Percentiles rank a stretch among this genome's conserved stretches.
These are phyloP conservation scores for Chlamydomonas reinhardtii DNA, from an alignment of 163 green algal species.

Conservation along the genomic window DNA sequence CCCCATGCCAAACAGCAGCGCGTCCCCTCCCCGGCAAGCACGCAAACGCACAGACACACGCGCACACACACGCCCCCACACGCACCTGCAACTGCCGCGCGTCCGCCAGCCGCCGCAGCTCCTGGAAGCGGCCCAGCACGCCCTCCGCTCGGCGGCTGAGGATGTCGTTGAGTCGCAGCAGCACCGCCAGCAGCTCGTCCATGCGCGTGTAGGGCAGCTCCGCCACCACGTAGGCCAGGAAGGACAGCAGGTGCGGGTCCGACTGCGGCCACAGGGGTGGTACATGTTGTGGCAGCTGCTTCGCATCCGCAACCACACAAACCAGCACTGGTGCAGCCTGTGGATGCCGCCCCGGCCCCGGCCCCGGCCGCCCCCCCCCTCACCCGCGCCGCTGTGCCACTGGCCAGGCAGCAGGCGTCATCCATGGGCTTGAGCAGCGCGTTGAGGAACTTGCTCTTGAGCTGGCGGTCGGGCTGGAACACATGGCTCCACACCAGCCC, in stretches of 20 bases:
- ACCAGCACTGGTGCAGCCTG: too few relatives aligned
- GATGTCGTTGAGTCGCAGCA: slow-evolving; percentile 47
- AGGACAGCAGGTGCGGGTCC: slow-evolving; percentile 63
- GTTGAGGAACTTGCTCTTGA: slow-evolving; percentile 71
- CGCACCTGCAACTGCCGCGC: not conserved
- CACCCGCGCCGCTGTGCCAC: slow-evolving; percentile 28
- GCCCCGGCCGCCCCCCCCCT: too few relatives aligned
- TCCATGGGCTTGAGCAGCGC: slow-evolving; percentile 75
- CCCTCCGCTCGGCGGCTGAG: slow-evolving; percentile 37
- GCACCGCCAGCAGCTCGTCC: slow-evolving; percentile 79
- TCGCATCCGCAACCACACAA: not conserved
- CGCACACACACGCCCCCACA: too few relatives aligned
- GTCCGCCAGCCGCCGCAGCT: slow-evolving; percentile 12
- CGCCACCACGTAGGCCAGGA: slow-evolving; percentile 66
- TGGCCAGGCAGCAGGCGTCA: slow-evolving; percentile 53
- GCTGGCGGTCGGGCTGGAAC: slow-evolving; percentile 55
- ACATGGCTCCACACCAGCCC: slow-evolving; percentile 62
- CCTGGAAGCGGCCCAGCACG: slow-evolving; percentile 34
- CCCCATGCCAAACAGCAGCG: too few relatives aligned
- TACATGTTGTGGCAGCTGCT: too few relatives aligned
- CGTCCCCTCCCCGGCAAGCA: too few relatives aligned
- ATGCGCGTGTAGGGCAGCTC: slow-evolving; percentile 72
- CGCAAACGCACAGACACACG: too few relatives aligned
- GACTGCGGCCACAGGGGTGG: not conserved
- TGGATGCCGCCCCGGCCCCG: too few relatives aligned